Percentiles rank a stretch among this genome's conserved stretches.
phyloP scores from a whole-genome alignment of 2,329 filamentous ascomycete genomes.

The Clonostachys rhizophaga region DNA sequence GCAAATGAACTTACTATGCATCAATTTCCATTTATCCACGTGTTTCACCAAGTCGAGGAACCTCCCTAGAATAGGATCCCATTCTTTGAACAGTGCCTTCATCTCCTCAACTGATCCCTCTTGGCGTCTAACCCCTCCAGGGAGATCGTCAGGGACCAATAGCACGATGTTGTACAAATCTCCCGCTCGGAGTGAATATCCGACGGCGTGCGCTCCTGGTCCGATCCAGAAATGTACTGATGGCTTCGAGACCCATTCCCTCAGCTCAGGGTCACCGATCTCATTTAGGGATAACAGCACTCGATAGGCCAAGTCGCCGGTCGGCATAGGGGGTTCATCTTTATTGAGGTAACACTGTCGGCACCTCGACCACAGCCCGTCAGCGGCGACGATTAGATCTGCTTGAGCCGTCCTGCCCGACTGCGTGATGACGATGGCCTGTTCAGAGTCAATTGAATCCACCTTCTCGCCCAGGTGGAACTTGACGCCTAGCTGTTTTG shows the following conservation, averaged over 20 bases:
- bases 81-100: slow-evolving; percentile 51
- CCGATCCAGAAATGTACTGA: slow-evolving; percentile 61
- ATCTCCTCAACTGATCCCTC: slow-evolving; percentile 56
- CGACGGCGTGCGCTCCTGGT: slow-evolving; percentile 54
- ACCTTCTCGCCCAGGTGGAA: neutral
- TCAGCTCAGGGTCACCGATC: slow-evolving; percentile 43
- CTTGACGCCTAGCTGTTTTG: slow-evolving; percentile 38
- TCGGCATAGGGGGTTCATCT: slow-evolving; percentile 45
- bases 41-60: slow-evolving; percentile 44
- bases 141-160: slow-evolving; percentile 59
- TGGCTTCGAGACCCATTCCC: slow-evolving; percentile 45
- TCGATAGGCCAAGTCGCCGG: slow-evolving; percentile 62
- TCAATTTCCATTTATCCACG: slow-evolving; percentile 67
- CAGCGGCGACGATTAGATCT: slow-evolving; percentile 58
- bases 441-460: slow-evolving; percentile 30
- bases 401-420: slow-evolving; percentile 21
- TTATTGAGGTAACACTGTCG: slow-evolving; percentile 40
- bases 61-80: slow-evolving; percentile 54
- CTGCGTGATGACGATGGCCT: slow-evolving; percentile 29
- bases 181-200: slow-evolving; percentile 56
- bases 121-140: slow-evolving; percentile 43
- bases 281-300: slow-evolving; percentile 50
- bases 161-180: slow-evolving; percentile 62
- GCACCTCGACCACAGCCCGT: slow-evolving; percentile 59
- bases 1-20: slow-evolving; percentile 34